phyloP scores from a whole-genome alignment of 2,329 filamentous ascomycete species.

The Waltergamsia citrina region DNA sequence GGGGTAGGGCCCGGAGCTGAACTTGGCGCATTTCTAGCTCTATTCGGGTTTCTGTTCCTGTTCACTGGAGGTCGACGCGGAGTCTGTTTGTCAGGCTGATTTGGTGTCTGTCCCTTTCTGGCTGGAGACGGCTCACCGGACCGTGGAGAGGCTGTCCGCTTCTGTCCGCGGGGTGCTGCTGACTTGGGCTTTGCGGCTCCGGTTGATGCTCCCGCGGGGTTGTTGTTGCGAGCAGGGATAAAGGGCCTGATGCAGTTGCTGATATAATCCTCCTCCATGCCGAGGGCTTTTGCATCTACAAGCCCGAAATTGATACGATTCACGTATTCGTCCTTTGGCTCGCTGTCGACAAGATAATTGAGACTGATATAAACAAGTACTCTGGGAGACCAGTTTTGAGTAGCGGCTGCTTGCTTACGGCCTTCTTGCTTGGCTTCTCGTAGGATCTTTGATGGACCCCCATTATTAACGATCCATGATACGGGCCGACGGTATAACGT shows the following conservation, averaged over 20 bases:
- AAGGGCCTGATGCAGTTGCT: constrained; percentile 24
- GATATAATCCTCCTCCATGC: constrained; percentile 24
- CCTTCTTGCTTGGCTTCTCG: constrained; percentile 10
- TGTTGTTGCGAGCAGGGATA: constrained; percentile 15
- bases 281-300: constrained; percentile 22
- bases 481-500: constrained; percentile 23
- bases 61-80: constrained; percentile 3
- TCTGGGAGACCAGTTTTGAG: constrained; percentile 15
- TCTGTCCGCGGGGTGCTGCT: constrained; percentile 4
- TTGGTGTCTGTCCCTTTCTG: constrained; percentile 9
- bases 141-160: constrained; percentile 7
- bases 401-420: constrained; percentile 8
- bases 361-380: constrained; percentile 30
- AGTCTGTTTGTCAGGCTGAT: constrained; percentile 7
- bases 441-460: constrained; percentile 18
- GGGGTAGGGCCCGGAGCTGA: not conserved
- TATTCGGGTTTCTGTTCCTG: not conserved
- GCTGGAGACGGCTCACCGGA: constrained; percentile 14
- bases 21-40: constrained; percentile 5
- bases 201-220: constrained; percentile 7
- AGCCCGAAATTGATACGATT: constrained; percentile 27
- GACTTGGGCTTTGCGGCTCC: constrained; percentile 5
- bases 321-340: constrained; percentile 28
- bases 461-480: constrained; percentile 26
- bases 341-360: constrained; percentile 19